phyloP scores from a whole-genome alignment of 306 rosid genomes.

The Pachyrhizus erosus region DNA sequence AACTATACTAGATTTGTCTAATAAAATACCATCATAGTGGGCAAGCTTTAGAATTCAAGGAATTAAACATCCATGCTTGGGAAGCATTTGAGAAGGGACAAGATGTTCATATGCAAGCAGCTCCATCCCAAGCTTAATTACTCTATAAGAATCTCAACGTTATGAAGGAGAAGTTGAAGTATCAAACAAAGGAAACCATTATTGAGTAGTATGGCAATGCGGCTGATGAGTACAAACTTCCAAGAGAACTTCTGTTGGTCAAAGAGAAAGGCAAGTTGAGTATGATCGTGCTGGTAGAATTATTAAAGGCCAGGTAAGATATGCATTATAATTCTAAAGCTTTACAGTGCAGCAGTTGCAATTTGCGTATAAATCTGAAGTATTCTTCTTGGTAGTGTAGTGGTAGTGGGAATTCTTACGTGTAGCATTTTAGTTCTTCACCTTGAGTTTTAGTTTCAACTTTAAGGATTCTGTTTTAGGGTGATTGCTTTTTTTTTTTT shows the following conservation, averaged over 20 bases:
- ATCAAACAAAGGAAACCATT: constrained; percentile 57
- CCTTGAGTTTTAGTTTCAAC: neutral
- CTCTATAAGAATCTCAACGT: constrained; percentile 60
- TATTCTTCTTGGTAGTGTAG: neutral
- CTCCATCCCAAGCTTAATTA: constrained; percentile 63
- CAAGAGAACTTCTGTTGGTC: constrained; percentile 70
- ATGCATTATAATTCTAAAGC: neutral
- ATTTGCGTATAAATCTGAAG: neutral
- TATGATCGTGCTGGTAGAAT: constrained; percentile 58
- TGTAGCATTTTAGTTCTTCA: neutral
- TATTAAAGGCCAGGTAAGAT: constrained; percentile 58
- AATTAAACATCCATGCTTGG: constrained; percentile 44
- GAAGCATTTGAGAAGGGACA: constrained; percentile 55
- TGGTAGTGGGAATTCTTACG: neutral
- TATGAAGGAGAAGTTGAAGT: constrained; percentile 61
- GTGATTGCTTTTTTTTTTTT: neutral
- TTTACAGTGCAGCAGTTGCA: neutral
- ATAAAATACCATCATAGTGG: too few species aligned
- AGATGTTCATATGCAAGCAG: constrained; percentile 73
- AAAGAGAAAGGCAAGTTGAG: constrained; percentile 67
- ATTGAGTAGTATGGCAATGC: constrained; percentile 48
- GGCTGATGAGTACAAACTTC: constrained; percentile 41
- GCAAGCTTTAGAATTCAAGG: constrained; percentile 46
- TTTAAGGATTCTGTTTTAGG: neutral
- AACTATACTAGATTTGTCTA: too few species aligned